Conservation (phyloP, 306 rosid species). For the Comarum palustre region DNA sequence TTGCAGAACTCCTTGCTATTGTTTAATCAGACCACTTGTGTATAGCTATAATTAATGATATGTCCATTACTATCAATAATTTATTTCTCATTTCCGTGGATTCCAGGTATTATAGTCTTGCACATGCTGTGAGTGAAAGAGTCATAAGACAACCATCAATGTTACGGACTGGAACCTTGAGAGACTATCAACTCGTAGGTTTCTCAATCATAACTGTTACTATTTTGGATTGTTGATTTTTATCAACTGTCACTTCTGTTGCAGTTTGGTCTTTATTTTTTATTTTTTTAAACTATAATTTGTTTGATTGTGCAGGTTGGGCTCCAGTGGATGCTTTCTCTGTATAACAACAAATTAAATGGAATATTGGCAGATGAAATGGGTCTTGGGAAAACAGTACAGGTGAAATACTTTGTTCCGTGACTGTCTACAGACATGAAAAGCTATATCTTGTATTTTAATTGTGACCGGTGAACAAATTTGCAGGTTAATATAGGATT, state of each 20-base stretch:
- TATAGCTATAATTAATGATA: neutral
- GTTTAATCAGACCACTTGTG: neutral
- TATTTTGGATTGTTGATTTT: slow-evolving; percentile 8
- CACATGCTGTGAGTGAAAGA: slow-evolving; percentile 94
- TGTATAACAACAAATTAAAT: slow-evolving; percentile 95
- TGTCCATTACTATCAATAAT: slow-evolving; percentile 17
- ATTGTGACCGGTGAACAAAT: slow-evolving; percentile 11
- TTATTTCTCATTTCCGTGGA: slow-evolving; percentile 10
- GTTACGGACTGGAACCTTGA: slow-evolving; percentile 86
- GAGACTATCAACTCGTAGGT: slow-evolving; percentile 98
- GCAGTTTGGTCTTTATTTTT: slow-evolving; percentile 14
- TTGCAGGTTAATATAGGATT: neutral
- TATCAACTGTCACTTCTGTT: neutral
- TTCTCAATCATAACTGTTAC: slow-evolving; percentile 25
- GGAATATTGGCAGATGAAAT: slow-evolving; percentile 99
- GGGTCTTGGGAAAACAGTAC: slow-evolving; percentile 99
- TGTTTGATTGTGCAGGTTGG: slow-evolving; percentile 66
- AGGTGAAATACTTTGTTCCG: slow-evolving; percentile 49
- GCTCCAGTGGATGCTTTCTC: slow-evolving; percentile 98
- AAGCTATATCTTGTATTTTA: slow-evolving; percentile 3
- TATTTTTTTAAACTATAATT: slow-evolving; percentile 12
- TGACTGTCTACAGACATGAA: neutral
- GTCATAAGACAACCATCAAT: slow-evolving; percentile 83
- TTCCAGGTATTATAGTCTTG: slow-evolving; percentile 89
- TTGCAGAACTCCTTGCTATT: neutral